A percentile compares a stretch with the other conserved stretches of the same genome.
Evolutionary conservation across 1,284 basidiomycete genomes (phyloP).

Genomic region (Austroboletus novae-zelandiae): DNA sequence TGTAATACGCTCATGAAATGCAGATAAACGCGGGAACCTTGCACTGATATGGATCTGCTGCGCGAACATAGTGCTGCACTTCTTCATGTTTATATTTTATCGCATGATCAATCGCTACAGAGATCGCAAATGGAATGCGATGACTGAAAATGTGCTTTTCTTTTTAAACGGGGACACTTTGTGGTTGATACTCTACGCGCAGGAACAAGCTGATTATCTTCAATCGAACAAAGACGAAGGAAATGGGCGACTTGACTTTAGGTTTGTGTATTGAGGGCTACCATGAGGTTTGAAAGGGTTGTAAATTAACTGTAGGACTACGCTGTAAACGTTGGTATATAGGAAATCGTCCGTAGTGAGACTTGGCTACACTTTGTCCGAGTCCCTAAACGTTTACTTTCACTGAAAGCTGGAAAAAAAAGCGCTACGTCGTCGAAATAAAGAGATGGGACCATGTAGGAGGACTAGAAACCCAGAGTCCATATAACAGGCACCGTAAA

Average conservation of each 20-base stretch:
- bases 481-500: neutral
- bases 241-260: slow-evolving; percentile 56
- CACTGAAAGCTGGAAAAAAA: too few relatives aligned
- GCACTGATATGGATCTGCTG: slow-evolving; percentile 35
- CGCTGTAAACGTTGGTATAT: neutral
- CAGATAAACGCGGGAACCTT: slow-evolving; percentile 42
- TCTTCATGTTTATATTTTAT: slow-evolving; percentile 55
- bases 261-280: slow-evolving; percentile 46
- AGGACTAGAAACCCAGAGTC: neutral
- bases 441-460: too few relatives aligned
- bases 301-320: too few relatives aligned
- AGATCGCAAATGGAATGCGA: slow-evolving; percentile 51
- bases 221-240: slow-evolving; percentile 58
- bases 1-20: neutral
- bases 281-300: neutral
- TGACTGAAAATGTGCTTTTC: slow-evolving; percentile 46
- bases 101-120: slow-evolving; percentile 48
- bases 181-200: neutral
- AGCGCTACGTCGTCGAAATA: too few relatives aligned
- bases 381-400: too few relatives aligned
- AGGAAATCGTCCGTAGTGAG: neutral
- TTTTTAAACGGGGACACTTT: neutral
- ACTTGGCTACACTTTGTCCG: too few relatives aligned
- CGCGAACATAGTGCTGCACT: slow-evolving; percentile 47
- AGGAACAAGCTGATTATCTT: slow-evolving; percentile 56